Conservation (phyloP, 805 yeast species). For the Yarrowia alimentaria region DNA sequence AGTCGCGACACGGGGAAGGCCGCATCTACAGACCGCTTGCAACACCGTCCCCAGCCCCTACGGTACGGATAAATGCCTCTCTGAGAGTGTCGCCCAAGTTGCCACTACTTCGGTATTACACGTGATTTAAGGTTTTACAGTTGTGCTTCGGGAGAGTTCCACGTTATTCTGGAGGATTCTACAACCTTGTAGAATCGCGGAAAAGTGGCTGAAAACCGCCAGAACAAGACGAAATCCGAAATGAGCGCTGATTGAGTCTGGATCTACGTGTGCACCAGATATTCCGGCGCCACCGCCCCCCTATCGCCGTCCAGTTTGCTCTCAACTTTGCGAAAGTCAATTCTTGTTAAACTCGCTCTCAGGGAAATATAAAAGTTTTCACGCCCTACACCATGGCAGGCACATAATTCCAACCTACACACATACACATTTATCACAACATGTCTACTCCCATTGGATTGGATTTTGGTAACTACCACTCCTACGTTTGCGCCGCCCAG, state of each 20-base stretch:
- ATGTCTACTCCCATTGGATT: slow-evolving; percentile 95
- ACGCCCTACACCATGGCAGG: background rate
- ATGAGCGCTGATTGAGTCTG: no score
- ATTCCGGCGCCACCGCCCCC: no score
- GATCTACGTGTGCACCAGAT: no score
- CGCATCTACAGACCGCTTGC: no score
- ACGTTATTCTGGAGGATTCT: slow-evolving; percentile 26
- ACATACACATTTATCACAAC: slow-evolving; percentile 5
- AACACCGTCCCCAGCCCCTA: no score
- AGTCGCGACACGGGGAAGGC: no score
- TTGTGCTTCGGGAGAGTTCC: slow-evolving; percentile 21
- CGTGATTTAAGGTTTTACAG: slow-evolving; percentile 4
- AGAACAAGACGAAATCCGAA: no score
- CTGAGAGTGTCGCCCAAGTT: no score
- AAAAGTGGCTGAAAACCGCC: no score
- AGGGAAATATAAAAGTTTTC: slow-evolving; percentile 25
- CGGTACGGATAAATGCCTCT: no score
- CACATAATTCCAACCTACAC: slow-evolving; percentile 1
- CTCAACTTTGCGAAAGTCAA: slow-evolving; percentile 21
- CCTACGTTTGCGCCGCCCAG: slow-evolving; percentile 90
- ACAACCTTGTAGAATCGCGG: slow-evolving; percentile 1
- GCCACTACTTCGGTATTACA: background rate
- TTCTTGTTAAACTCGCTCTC: slow-evolving; percentile 1
- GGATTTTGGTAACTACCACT: slow-evolving; percentile 93
- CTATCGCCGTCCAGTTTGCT: background rate